Evolutionary conservation across 257 asterid species (phyloP).

Genomic region (Rauvolfia tetraphylla): DNA sequence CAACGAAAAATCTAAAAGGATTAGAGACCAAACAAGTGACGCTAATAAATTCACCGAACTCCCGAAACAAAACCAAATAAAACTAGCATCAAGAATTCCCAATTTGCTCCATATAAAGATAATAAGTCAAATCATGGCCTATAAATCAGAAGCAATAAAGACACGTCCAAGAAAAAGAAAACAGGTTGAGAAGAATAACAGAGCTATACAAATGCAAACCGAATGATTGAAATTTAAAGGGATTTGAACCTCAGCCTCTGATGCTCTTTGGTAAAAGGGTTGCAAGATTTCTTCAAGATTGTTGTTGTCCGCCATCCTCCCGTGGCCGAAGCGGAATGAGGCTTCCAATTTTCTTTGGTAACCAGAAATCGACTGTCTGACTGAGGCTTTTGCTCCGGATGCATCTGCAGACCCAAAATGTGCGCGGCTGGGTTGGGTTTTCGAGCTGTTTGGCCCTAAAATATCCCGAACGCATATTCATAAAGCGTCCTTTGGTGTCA

Average conservation of each 20-base stretch:
- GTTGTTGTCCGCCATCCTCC: conserved; percentile 34
- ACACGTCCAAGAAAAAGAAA: background rate
- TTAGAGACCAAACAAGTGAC: background rate
- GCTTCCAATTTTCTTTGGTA: no score
- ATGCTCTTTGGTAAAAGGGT: conserved; percentile 72
- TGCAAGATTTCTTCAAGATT: conserved; percentile 44
- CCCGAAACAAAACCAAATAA: background rate
- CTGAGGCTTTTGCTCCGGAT: background rate
- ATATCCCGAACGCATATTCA: no score
- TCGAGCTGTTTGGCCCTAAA: no score
- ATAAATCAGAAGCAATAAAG: background rate
- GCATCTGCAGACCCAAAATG: no score
- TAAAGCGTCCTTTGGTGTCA: no score
- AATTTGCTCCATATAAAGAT: background rate
- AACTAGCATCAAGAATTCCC: conserved; percentile 1
- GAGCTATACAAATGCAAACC: background rate
- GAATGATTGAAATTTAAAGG: background rate
- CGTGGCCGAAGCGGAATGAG: background rate
- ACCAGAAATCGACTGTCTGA: background rate
- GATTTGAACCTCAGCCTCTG: conserved; percentile 66
- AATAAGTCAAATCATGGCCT: background rate
- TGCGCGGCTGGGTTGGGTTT: no score
- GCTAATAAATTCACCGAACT: background rate
- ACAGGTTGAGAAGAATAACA: background rate
- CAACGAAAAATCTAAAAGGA: background rate